phyloP scores from a whole-genome alignment of 106 monocot species.

The Acorus gramineus region DNA sequence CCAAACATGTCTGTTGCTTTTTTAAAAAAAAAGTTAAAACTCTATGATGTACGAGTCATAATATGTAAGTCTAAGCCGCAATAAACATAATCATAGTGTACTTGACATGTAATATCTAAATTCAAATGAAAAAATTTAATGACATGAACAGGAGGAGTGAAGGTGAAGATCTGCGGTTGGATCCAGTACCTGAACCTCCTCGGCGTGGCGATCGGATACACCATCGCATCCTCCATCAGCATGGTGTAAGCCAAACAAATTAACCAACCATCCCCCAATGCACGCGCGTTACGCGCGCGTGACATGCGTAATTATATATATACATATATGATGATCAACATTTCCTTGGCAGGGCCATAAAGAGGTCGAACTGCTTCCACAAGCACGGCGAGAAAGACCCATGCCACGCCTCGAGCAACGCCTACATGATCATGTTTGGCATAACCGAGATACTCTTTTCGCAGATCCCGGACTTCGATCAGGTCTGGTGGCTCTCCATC shows the following conservation, averaged over 20 bases:
- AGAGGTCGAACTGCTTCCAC: slow-evolving; percentile 60
- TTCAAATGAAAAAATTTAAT: background rate
- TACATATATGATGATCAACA: background rate
- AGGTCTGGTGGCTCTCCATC: slow-evolving; percentile 68
- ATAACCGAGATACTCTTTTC: slow-evolving; percentile 40
- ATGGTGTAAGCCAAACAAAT: slow-evolving; percentile 36
- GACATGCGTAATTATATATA: no score
- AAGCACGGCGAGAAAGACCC: slow-evolving; percentile 20
- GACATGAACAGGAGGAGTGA: slow-evolving; percentile 24
- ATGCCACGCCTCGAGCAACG: slow-evolving; percentile 43
- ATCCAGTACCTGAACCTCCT: slow-evolving; percentile 56
- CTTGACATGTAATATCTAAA: no score
- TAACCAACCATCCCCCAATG: background rate
- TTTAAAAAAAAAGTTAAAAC: no score
- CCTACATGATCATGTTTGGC: slow-evolving; percentile 65
- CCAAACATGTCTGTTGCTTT: no score
- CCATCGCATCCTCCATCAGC: slow-evolving; percentile 61
- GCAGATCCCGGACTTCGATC: slow-evolving; percentile 67
- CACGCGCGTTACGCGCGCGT: no score
- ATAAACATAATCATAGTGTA: no score
- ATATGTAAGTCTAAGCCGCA: no score
- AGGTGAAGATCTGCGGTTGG: slow-evolving; percentile 45
- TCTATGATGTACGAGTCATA: no score
- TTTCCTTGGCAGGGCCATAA: slow-evolving; percentile 34
- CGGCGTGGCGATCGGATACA: slow-evolving; percentile 55